These are phyloP conservation scores for Grosmannia huntii DNA, from an alignment of 2,329 filamentous ascomycete genomes.

Conservation along the genomic window DNA sequence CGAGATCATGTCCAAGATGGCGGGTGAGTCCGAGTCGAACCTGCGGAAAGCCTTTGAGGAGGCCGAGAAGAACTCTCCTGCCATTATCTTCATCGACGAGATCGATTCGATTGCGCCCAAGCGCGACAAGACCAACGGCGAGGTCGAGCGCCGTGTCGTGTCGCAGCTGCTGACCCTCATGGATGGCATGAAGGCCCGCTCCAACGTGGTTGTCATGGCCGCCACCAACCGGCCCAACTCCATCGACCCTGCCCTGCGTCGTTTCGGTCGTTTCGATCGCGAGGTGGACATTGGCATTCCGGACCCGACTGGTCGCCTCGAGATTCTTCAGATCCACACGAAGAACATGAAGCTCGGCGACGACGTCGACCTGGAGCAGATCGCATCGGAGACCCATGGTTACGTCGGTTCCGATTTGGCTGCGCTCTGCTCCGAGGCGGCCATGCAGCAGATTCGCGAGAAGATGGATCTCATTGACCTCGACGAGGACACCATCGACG, in stretches of 20 bases:
- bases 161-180: constrained; percentile 92
- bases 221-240: constrained; percentile 98
- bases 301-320: constrained; percentile 92
- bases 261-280: constrained; percentile 97
- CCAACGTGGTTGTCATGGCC: constrained; percentile 97
- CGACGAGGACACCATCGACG: constrained; percentile 97
- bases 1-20: constrained; percentile 99
- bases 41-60: constrained; percentile 98
- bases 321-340: constrained; percentile 98
- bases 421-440: constrained; percentile 95
- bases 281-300: constrained; percentile 98
- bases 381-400: constrained; percentile 94
- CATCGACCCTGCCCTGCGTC: constrained; percentile 91
- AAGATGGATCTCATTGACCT: constrained; percentile 99
- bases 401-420: constrained; percentile 98
- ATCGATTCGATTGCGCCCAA: constrained; percentile 98
- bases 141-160: constrained; percentile 96
- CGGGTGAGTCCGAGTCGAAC: constrained; percentile 97
- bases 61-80: constrained; percentile 97
- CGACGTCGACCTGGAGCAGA: constrained; percentile 92
- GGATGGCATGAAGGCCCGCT: constrained; percentile 99
- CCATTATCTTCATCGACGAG: constrained; percentile 99
- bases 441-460: constrained; percentile 99
- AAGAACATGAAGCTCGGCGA: constrained; percentile 99
- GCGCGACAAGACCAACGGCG: constrained; percentile 99